A percentile compares a stretch with the other conserved stretches of the same genome.
Conservation (phyloP, 805 yeast species). For the Metschnikowia henanensis region DNA sequence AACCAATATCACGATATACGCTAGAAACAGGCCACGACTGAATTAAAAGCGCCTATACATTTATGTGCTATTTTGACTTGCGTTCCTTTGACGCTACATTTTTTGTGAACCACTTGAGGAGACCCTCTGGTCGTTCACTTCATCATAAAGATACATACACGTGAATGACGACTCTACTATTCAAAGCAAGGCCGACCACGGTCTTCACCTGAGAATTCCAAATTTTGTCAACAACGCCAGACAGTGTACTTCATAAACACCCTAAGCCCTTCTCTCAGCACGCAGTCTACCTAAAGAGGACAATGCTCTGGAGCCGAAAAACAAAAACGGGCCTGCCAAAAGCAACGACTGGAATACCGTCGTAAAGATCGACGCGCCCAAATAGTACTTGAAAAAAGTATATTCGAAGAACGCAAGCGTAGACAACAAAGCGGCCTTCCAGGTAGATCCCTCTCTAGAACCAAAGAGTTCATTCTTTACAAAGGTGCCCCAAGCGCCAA, state of each 20-base stretch:
- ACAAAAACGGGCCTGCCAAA: conserved; percentile 53
- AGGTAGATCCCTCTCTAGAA: conserved; percentile 20
- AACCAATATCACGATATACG: too few relatives aligned
- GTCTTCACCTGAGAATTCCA: too few relatives aligned
- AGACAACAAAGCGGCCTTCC: conserved; percentile 45
- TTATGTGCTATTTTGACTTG: too few relatives aligned
- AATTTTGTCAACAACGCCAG: too few relatives aligned
- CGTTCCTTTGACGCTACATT: too few relatives aligned
- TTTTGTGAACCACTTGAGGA: too few relatives aligned
- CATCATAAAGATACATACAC: too few relatives aligned
- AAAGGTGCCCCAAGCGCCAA: conserved; percentile 43
- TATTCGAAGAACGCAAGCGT: conserved; percentile 52
- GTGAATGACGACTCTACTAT: too few relatives aligned
- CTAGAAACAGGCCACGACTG: too few relatives aligned
- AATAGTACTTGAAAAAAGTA: conserved; percentile 56
- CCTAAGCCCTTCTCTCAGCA: conserved; percentile 21
- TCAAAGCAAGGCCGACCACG: too few relatives aligned
- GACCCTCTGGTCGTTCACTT: too few relatives aligned
- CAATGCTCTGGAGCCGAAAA: conserved; percentile 67
- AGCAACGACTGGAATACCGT: conserved; percentile 50
- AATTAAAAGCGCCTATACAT: too few relatives aligned
- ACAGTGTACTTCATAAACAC: not conserved
- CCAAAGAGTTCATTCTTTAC: conserved; percentile 31
- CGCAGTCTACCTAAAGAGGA: conserved; percentile 43
- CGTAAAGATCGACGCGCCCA: conserved; percentile 59